A percentile compares a stretch with the other conserved stretches of the same genome.
Evolutionary conservation across 2,329 filamentous ascomycete genomes (phyloP).

Genomic region (Pseudogymnoascus sp.): DNA sequence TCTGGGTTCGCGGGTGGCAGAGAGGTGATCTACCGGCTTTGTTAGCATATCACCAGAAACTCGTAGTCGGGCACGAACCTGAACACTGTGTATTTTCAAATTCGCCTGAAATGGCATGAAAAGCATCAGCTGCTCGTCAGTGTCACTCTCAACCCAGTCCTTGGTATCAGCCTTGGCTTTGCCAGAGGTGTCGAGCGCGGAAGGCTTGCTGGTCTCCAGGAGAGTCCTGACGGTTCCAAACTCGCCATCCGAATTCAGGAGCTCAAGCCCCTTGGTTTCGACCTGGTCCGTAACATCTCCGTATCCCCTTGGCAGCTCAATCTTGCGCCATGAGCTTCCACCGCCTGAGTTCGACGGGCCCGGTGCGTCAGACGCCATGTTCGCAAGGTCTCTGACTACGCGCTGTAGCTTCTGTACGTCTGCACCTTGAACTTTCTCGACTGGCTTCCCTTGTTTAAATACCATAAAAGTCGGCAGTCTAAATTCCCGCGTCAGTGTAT

Average conservation of each 20-base stretch:
- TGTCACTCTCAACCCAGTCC: slow-evolving; percentile 95
- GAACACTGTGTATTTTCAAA: slow-evolving; percentile 79
- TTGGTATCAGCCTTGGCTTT: slow-evolving; percentile 42
- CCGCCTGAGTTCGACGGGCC: slow-evolving; percentile 34
- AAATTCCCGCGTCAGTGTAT: background rate
- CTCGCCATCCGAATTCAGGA: slow-evolving; percentile 78
- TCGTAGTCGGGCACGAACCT: slow-evolving; percentile 38
- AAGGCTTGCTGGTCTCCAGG: slow-evolving; percentile 64
- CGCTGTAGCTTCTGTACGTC: slow-evolving; percentile 63
- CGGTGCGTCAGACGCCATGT: slow-evolving; percentile 50
- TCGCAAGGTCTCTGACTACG: slow-evolving; percentile 58
- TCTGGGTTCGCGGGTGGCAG: slow-evolving; percentile 51
- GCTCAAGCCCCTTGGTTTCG: slow-evolving; percentile 71
- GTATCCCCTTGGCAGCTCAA: slow-evolving; percentile 71
- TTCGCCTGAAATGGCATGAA: slow-evolving; percentile 84
- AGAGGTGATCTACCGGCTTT: slow-evolving; percentile 66
- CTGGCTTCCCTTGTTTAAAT: slow-evolving; percentile 63
- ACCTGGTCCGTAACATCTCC: slow-evolving; percentile 74
- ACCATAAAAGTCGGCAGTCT: slow-evolving; percentile 86
- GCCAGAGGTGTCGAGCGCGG: slow-evolving; percentile 47
- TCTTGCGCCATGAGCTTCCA: slow-evolving; percentile 61
- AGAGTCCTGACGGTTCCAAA: slow-evolving; percentile 66
- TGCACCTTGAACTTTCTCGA: slow-evolving; percentile 66
- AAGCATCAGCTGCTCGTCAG: slow-evolving; percentile 92
- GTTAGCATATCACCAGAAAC: slow-evolving; percentile 16